Conservation (phyloP, 23 red algal genomes). For the Chondrus crispus region DNA sequence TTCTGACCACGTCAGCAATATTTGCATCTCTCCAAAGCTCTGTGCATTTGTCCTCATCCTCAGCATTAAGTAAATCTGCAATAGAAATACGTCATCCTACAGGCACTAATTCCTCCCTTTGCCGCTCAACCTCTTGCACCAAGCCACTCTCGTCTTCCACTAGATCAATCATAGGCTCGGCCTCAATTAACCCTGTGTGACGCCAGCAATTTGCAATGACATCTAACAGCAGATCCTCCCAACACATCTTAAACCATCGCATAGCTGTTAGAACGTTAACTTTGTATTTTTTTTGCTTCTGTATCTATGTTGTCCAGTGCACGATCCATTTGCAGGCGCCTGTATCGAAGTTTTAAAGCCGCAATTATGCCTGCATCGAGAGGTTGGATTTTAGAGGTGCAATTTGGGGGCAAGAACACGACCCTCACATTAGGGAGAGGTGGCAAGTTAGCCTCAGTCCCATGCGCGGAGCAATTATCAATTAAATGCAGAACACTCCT, state of each 20-base stretch:
- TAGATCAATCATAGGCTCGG: no score
- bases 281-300: neutral
- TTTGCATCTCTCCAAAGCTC: no score
- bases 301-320: slow-evolving; percentile 10
- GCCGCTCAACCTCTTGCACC: no score
- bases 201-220: slow-evolving; percentile 35
- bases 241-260: slow-evolving; percentile 20
- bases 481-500: slow-evolving; percentile 2
- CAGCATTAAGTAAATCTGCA: no score
- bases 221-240: neutral
- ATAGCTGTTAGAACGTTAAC: slow-evolving; percentile 10
- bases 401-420: slow-evolving; percentile 3
- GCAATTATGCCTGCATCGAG: slow-evolving; percentile 18
- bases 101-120: no score
- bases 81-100: no score
- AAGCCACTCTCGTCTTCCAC: no score
- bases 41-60: no score
- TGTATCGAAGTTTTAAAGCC: slow-evolving; percentile 3
- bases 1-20: no score
- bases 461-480: slow-evolving; percentile 29
- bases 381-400: slow-evolving; percentile 4
- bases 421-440: neutral
- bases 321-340: neutral
- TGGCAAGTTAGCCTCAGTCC: slow-evolving; percentile 9
- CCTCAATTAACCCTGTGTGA: no score